Base-by-base conservation (phyloP, 345 rosid genomes). In the Euphorbia lathyris region DNA sequence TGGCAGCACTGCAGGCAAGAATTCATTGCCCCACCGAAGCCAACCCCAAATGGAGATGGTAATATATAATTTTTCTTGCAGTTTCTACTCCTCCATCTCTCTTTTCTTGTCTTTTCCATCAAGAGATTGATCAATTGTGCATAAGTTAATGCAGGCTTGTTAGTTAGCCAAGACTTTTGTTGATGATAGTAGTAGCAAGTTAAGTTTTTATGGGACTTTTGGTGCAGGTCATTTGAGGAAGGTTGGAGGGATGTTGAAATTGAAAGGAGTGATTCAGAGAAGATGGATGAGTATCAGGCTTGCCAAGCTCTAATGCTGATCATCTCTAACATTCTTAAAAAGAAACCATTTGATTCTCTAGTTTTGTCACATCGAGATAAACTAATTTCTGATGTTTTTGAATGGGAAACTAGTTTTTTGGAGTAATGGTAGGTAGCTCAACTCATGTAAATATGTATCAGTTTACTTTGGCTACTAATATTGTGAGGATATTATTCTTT, bases 11-110 rank as follows among this genome's bases (percentile, higher is more conserved):
- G 27, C 80, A 81, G 55, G 78, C 85, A 6, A 86, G 68, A 79
- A 82, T 94, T 32, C 63, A 81, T 58, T 76, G 80, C 66, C 95
- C 97, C 38, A 65, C 88, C 32, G 98, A 94, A 82, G 88, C 85
- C 2, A 77, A 79, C 77, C 89, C 91, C 30, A 72, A 76, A 66
- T 91, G 97, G 98, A 90, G 91, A 90, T 91, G 98, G 98, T 91
- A 91, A 79, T 61, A 25, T 27, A 34, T 27, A 57, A 20, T 26
- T 26, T 66, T 22, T n/a, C 29, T 48, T 13, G 13, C 14, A 30
- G 14, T 27, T 3, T 58, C 20, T 40, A 6, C 7, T 40, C 9
- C 36, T 30, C 6, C 20, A 5, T 29, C 16, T 42, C 3, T 5
- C 1, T 9, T 4, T 25, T 2, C 16, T 20, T 22, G 9, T 3